These are phyloP conservation scores for Monascus purpureus DNA, from an alignment of 495 filamentous ascomycete species.

Conservation along the genomic window DNA sequence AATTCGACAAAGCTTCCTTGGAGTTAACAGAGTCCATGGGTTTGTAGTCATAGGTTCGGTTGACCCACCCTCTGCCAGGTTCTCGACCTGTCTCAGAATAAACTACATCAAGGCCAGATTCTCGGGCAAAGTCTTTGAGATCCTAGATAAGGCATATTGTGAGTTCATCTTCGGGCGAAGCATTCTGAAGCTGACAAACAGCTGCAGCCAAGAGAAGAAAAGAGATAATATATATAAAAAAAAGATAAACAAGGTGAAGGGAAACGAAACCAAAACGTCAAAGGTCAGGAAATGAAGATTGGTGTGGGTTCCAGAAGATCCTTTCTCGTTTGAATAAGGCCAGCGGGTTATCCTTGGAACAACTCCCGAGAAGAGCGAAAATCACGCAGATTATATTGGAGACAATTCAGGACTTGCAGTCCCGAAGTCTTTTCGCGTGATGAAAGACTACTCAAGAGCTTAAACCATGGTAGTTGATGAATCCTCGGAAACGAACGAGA, in stretches of 20 bases:
- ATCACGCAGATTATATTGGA: constrained; percentile 12
- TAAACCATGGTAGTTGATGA: too few species aligned
- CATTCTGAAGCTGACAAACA: constrained; percentile 10
- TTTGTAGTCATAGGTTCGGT: constrained; percentile 3
- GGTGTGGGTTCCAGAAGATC: too few species aligned
- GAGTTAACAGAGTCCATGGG: constrained; percentile 14
- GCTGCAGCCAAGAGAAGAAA: constrained; percentile 14
- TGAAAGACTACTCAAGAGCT: too few species aligned
- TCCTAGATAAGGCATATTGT: constrained; percentile 50
- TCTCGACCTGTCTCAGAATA: constrained; percentile 95
- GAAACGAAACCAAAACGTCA: too few species aligned
- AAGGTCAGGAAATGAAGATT: too few species aligned
- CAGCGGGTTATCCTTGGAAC: too few species aligned
- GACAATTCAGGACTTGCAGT: too few species aligned
- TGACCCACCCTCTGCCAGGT: constrained; percentile 78
- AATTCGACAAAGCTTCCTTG: constrained; percentile 87
- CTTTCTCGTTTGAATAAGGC: too few species aligned
- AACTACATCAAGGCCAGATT: constrained; percentile 92
- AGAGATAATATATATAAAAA: too few species aligned
- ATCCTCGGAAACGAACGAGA: too few species aligned
- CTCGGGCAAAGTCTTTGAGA: constrained; percentile 97
- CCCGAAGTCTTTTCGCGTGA: too few species aligned
- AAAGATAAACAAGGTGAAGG: too few species aligned
- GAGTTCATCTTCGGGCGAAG: constrained; percentile 27
- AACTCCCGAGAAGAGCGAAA: constrained; percentile 2